Percentiles rank a stretch among this genome's conserved stretches.
Evolutionary conservation across 2,329 filamentous ascomycete genomes (phyloP).

Genomic region (Ceratocystiopsis minuta): DNA sequence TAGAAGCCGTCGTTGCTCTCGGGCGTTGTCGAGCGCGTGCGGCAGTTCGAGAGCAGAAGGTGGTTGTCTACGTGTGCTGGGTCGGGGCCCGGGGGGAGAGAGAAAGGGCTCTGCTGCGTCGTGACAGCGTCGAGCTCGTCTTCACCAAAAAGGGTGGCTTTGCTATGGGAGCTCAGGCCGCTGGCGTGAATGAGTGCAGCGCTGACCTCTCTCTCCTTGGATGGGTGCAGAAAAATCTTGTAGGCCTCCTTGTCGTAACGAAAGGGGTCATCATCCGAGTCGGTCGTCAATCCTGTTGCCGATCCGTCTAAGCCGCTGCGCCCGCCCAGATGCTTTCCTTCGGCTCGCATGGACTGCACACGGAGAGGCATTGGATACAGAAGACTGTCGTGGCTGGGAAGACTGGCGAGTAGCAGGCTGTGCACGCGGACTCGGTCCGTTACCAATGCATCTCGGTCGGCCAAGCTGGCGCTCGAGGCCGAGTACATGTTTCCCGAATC

Average conservation of each 20-base stretch:
- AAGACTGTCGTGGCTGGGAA: slow-evolving; percentile 3
- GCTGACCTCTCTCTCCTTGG: slow-evolving; percentile 26
- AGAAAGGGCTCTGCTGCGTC: too few relatives aligned
- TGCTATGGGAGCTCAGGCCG: slow-evolving; percentile 11
- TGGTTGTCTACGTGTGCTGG: too few relatives aligned
- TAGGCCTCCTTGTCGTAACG: slow-evolving; percentile 25
- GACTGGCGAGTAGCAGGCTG: too few relatives aligned
- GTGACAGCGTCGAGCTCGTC: slow-evolving; percentile 2
- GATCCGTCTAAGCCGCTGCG: slow-evolving; percentile 13
- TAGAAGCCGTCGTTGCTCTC: slow-evolving; percentile 6
- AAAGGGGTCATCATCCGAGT: slow-evolving; percentile 25
- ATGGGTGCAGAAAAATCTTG: slow-evolving; percentile 19
- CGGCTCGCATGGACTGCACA: slow-evolving; percentile 5
- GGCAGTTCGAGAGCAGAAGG: not conserved
- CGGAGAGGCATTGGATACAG: slow-evolving; percentile 9
- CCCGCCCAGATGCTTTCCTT: slow-evolving; percentile 5
- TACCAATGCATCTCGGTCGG: too few relatives aligned
- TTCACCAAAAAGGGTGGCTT: slow-evolving; percentile 10
- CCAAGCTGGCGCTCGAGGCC: too few relatives aligned
- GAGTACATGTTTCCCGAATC: too few relatives aligned
- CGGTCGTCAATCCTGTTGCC: slow-evolving; percentile 13
- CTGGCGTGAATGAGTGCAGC: slow-evolving; percentile 18
- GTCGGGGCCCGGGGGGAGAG: too few relatives aligned
- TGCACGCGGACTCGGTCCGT: too few relatives aligned
- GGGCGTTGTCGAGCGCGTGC: slow-evolving; percentile 2